Evolutionary conservation across 176 grass and related monocot species (phyloP).

Genomic region (Carex pumila): DNA sequence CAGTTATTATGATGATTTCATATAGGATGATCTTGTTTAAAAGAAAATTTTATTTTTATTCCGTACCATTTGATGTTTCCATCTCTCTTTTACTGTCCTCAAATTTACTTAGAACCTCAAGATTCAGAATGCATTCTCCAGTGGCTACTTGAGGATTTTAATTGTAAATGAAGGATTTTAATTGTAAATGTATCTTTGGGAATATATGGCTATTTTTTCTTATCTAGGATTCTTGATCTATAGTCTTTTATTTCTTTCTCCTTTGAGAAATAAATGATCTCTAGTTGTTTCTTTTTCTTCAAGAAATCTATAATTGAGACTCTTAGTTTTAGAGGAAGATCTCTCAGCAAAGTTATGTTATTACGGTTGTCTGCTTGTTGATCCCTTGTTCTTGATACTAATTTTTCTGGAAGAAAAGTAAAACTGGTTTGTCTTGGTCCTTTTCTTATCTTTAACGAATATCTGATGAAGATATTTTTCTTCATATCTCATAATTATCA

Average conservation of each 20-base stretch:
- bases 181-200: not conserved
- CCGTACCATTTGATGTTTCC: not conserved
- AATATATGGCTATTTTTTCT: not conserved
- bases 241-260: not conserved
- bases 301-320: not conserved
- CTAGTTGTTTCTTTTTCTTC: not conserved
- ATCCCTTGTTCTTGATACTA: not conserved
- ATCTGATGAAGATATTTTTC: not conserved
- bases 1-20: not conserved
- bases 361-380: not conserved
- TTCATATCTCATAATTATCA: conserved; percentile 20
- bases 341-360: not conserved
- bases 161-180: not conserved
- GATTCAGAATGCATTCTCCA: not conserved
- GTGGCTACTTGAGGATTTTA: not conserved
- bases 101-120: not conserved
- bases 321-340: not conserved
- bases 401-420: not conserved
- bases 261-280: not conserved
- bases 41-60: not conserved
- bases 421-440: not conserved
- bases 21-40: not conserved
- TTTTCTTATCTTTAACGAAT: not conserved
- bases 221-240: not conserved
- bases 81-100: not conserved